Conservation (phyloP, 108 stramenopile genomes). For the Pelagomonas calceolata region DNA sequence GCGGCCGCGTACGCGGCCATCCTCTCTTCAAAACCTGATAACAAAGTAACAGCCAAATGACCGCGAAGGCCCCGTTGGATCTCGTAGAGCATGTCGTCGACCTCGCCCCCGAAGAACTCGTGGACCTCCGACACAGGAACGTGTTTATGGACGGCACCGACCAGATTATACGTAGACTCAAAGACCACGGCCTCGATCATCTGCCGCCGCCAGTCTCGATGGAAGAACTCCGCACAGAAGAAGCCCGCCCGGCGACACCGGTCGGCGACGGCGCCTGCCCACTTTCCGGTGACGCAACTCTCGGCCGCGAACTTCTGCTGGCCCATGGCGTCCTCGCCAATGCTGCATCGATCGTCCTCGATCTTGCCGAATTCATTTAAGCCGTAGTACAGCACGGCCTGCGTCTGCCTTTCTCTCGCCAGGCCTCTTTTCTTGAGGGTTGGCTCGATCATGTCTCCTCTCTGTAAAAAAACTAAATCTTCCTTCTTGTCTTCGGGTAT, state of each 20-base stretch:
- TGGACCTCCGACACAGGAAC: neutral
- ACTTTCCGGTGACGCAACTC: neutral
- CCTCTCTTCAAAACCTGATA: constrained; percentile 5
- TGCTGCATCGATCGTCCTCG: neutral
- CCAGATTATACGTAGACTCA: neutral
- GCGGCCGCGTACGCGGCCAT: neutral
- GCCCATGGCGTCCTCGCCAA: constrained; percentile 1
- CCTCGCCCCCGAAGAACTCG: constrained; percentile 14
- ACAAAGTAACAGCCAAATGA: constrained; percentile 15
- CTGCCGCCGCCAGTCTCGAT: neutral
- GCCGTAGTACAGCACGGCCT: neutral
- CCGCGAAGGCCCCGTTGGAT: constrained; percentile 19
- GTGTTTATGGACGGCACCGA: neutral
- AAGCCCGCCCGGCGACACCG: neutral
- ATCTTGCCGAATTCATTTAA: neutral
- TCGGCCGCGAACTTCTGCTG: neutral
- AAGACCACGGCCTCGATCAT: neutral
- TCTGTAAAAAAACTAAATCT: neutral
- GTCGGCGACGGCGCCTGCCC: neutral
- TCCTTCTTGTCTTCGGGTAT: neutral
- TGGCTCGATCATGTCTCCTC: neutral
- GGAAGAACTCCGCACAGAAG: neutral
- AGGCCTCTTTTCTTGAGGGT: neutral
- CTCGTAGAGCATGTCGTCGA: constrained; percentile 22
- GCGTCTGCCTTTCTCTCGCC: neutral